Base-by-base conservation (phyloP, 1,284 basidiomycete species). In the Jaminaea rosea region DNA sequence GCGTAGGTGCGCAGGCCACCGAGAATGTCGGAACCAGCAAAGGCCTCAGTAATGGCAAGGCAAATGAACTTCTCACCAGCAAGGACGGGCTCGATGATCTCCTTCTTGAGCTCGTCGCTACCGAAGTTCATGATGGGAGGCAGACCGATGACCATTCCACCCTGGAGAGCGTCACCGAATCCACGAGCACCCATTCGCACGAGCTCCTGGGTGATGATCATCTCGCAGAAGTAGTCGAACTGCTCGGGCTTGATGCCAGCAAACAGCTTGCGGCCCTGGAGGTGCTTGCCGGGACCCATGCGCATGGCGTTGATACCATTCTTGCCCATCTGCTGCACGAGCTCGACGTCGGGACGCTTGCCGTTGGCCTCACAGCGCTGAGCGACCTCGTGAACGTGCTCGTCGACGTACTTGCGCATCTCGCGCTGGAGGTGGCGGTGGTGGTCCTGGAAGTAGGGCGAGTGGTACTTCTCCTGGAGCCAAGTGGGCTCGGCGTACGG, bases 41-140 rank as follows among this genome's bases (percentile, higher is more conserved):
- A 88, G 0, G 92, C 89, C 74, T 88, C 86, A n/a, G 83, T 81
- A 57, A 96, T 86, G 27, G 91, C 91, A 48, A 97, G 79, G 60
- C 83, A 76, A 66, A 81, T 81, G 54, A 88, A 90, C 75, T 89
- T 92, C 74, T 85, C 85, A 19, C 84, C 89, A 9, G 80, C 77
- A 39, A 96, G 78, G 3, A 92, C 82, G 21, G 88, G 87, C 32
- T 86, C 84, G 21, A 93, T 79, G 54, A 96, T 78, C 66, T 82
- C 82, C 53, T 83, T 81, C 73, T 86, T 85, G 28, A 92, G 76
- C 63, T 83, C 86, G 17, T 84, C 80, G 24, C 81, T 82, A 26
- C 85, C 88, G 65, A 88, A 92, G 77, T 90, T 88, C 56, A 91
- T 78, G 34, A 88, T 63, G 19, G 75, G 75, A 13, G 72, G 72